These are phyloP conservation scores for Grosmannia huntii DNA, from an alignment of 2,329 filamentous ascomycete species.

Conservation along the genomic window DNA sequence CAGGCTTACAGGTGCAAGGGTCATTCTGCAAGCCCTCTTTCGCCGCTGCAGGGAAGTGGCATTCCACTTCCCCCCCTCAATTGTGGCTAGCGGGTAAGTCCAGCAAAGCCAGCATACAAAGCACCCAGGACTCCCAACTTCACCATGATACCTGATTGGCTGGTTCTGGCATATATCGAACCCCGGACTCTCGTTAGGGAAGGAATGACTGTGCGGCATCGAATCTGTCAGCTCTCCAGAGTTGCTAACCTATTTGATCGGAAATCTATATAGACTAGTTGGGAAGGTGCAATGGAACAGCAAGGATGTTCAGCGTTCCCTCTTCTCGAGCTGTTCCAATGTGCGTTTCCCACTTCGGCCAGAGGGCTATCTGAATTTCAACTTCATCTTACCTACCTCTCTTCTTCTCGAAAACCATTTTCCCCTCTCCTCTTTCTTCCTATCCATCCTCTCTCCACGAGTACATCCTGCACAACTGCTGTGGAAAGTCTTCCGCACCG, in stretches of 20 bases:
- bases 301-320: neutral
- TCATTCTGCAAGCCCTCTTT: no score
- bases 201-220: neutral
- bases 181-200: neutral
- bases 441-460: no score
- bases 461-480: no score
- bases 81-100: neutral
- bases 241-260: neutral
- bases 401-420: neutral
- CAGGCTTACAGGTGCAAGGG: no score
- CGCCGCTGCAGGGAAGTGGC: no score
- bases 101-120: no score
- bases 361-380: neutral
- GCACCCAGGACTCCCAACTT: no score
- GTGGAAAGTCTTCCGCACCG: no score
- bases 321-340: neutral
- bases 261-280: neutral
- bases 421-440: neutral
- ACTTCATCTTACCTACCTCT: neutral
- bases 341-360: neutral
- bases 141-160: no score
- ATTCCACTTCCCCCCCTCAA: no score
- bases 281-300: neutral
- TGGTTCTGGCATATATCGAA: no score
- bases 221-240: neutral